Conservation (phyloP, 1,139 yeast species). For the Candida dubliniensis region DNA sequence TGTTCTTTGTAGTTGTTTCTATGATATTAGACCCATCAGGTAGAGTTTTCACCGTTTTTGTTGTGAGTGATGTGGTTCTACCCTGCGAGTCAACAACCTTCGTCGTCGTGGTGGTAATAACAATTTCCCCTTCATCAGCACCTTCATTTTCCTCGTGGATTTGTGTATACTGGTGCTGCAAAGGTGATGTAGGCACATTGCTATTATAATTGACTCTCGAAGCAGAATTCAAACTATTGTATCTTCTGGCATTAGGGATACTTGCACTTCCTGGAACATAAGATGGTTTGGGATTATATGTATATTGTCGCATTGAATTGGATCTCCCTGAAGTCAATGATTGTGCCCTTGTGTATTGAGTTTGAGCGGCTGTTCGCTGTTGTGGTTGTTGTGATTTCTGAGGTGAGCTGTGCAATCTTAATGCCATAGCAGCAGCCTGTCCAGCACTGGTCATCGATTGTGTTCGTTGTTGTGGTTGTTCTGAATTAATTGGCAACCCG, state of each 20-base stretch:
- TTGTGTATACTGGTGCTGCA: slow-evolving; percentile 8
- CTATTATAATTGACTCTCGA: slow-evolving; percentile 4
- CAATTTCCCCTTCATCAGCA: slow-evolving; percentile 27
- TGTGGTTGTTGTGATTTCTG: slow-evolving; percentile 16
- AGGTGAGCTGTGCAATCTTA: slow-evolving; percentile 29
- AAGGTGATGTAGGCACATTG: slow-evolving; percentile 1
- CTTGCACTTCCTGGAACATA: slow-evolving; percentile 26
- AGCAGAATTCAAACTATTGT: slow-evolving; percentile 21
- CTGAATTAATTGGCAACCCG: slow-evolving; percentile 21
- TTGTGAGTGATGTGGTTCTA: slow-evolving; percentile 43
- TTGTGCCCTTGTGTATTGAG: slow-evolving; percentile 14
- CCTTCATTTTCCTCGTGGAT: slow-evolving; percentile 15
- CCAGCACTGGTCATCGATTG: slow-evolving; percentile 39
- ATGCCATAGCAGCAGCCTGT: slow-evolving; percentile 49
- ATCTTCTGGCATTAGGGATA: slow-evolving; percentile 17
- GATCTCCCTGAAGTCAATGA: slow-evolving; percentile 22
- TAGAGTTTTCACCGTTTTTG: slow-evolving; percentile 40
- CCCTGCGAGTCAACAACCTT: slow-evolving; percentile 46
- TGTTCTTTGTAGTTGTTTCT: slow-evolving; percentile 47
- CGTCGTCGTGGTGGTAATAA: slow-evolving; percentile 45
- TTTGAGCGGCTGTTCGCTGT: slow-evolving; percentile 11
- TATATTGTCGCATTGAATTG: slow-evolving; percentile 36
- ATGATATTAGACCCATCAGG: slow-evolving; percentile 49
- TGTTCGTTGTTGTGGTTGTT: slow-evolving; percentile 14
- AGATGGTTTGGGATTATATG: slow-evolving; percentile 44